Evolutionary conservation across 169 alveolate species (phyloP), one percentile per base, ranked within the genome.

Genomic region (Cystoisospora suis): DNA sequence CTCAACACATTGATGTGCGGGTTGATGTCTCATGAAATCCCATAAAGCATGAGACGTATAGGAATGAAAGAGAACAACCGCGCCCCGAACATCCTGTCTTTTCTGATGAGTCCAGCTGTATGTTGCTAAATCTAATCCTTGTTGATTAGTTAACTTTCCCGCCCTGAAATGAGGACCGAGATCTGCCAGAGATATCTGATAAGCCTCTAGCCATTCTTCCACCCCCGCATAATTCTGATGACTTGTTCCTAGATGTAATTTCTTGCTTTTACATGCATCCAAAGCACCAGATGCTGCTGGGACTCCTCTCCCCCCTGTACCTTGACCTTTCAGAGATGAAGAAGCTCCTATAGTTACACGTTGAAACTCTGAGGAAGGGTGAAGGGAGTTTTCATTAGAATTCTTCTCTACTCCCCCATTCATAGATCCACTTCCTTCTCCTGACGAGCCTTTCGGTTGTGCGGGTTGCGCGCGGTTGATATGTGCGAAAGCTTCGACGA

Each of bases 1-100:
- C n/a, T n/a, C n/a, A n/a, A n/a, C n/a, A n/a, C n/a, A n/a, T n/a
- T n/a, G 87, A 2, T 40, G 29, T 17, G 79, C 38, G 15, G 91
- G 91, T 79, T 87, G 91, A 36, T 87, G 91, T 34, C 91, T 47
- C 29, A 87, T 77, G 77, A 87, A 87, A 47, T 87, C 91, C 45
- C 80, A 87, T 38, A 87, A 79, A 1, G 91, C 77, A 38, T 87
- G 80, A 3, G 91, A 87, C 2, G 91, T 87, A 77, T 87, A 87
- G 32, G 91, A 87, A 34, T 87, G 91, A 47, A 72, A 87, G 38
- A 87, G 80, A 9, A 87, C 87, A 32, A 87, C 59, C 1, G 91
- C 91, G 56, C 81, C 91, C 20, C 29, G 36, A 0, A 72, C 83
- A 27, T 46, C 77, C 7, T 79, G 2, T 59, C 9, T 27, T 29